Evolutionary conservation across 495 filamentous ascomycete genomes (phyloP).

Genomic region (Neurospora sp.): DNA sequence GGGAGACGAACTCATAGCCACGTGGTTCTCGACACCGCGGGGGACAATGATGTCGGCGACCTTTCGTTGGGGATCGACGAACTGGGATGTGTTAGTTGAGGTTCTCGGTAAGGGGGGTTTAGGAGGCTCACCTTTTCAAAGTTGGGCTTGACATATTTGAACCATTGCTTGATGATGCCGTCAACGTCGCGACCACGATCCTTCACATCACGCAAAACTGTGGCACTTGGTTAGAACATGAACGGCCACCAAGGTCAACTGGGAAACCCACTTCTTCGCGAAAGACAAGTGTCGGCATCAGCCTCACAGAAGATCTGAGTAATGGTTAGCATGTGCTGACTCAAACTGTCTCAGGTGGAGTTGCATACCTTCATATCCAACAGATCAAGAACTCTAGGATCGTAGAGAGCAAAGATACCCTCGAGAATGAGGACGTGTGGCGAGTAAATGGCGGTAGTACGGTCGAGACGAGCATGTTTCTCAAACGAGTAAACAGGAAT

Average conservation of each 20-base stretch:
- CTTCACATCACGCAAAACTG: slow-evolving; percentile 77
- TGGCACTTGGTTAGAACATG: neutral
- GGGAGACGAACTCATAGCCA: slow-evolving; percentile 64
- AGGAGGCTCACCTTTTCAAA: slow-evolving; percentile 48
- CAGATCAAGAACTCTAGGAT: slow-evolving; percentile 73
- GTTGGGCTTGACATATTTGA: slow-evolving; percentile 88
- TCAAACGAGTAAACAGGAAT: slow-evolving; percentile 94
- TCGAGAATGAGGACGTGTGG: slow-evolving; percentile 92
- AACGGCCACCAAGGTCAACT: neutral
- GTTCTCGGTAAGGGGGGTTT: no score
- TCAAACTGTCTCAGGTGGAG: no score
- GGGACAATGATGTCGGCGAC: slow-evolving; percentile 93
- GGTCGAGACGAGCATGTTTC: slow-evolving; percentile 68
- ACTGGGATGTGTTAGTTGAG: slow-evolving; percentile 29
- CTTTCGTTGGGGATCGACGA: slow-evolving; percentile 80
- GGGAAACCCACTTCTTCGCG: slow-evolving; percentile 64
- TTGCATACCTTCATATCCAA: slow-evolving; percentile 91
- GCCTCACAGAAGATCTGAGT: slow-evolving; percentile 98
- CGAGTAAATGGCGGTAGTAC: slow-evolving; percentile 85
- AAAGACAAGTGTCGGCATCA: slow-evolving; percentile 87
- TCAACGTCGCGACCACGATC: slow-evolving; percentile 81
- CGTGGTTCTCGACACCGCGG: slow-evolving; percentile 82
- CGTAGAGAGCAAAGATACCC: slow-evolving; percentile 91
- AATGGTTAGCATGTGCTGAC: no score
- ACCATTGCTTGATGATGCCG: slow-evolving; percentile 98